phyloP scores from a whole-genome alignment of 2,329 filamentous ascomycete species.

The Ascochyta viciae-villosae region DNA sequence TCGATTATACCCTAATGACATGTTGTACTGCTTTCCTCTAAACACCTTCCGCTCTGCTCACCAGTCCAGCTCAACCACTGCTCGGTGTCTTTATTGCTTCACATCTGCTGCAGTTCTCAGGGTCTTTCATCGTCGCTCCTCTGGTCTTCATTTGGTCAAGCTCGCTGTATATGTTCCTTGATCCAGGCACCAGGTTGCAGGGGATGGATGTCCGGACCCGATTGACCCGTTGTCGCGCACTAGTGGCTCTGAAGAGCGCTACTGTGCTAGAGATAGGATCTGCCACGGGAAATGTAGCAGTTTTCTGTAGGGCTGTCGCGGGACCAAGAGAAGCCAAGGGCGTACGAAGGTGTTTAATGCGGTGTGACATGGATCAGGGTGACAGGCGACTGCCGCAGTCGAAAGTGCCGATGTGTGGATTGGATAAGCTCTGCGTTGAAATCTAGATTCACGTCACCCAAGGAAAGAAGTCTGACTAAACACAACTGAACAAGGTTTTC shows the following conservation, averaged over 20 bases:
- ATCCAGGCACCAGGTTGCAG: background rate
- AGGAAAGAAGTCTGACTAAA: no score
- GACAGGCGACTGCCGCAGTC: background rate
- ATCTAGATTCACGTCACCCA: no score
- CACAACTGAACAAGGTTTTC: no score
- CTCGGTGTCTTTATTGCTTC: background rate
- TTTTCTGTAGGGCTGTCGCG: background rate
- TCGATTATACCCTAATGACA: conserved; percentile 18
- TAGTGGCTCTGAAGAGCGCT: background rate
- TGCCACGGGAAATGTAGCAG: background rate
- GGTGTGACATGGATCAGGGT: background rate
- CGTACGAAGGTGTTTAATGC: background rate
- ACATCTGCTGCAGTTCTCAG: background rate
- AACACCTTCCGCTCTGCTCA: background rate
- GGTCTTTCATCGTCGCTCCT: background rate
- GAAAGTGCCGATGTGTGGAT: background rate
- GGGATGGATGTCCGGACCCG: background rate
- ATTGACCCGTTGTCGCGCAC: background rate
- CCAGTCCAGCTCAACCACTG: background rate
- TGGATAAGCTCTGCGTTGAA: no score
- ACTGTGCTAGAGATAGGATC: background rate
- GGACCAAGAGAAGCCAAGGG: background rate
- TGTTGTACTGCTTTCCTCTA: background rate
- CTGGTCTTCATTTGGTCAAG: background rate
- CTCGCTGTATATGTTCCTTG: background rate